Evolutionary conservation across 495 filamentous ascomycete genomes (phyloP).

Genomic region (Aspergillus saccharolyticus): DNA sequence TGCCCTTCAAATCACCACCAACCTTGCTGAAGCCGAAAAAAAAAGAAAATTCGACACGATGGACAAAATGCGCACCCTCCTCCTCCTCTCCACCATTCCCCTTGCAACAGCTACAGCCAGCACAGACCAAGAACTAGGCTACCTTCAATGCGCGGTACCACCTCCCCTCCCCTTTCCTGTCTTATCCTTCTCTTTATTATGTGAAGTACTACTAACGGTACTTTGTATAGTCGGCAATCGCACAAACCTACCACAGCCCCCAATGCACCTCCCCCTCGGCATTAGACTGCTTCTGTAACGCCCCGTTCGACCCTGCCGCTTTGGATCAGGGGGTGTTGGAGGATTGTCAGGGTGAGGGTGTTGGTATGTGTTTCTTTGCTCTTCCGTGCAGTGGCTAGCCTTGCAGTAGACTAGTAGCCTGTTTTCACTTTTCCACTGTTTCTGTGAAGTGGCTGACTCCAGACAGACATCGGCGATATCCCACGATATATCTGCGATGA

Average conservation of each 20-base stretch:
- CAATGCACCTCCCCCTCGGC: constrained; percentile 9
- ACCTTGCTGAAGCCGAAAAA: no score
- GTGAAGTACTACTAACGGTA: neutral
- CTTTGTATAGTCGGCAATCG: constrained; percentile 14
- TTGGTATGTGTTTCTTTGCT: constrained; percentile 6
- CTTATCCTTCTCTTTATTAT: no score
- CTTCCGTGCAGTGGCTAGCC: no score
- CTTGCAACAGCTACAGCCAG: constrained; percentile 1
- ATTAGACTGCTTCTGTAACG: constrained; percentile 17
- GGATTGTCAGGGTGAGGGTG: constrained; percentile 9
- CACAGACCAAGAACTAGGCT: constrained; percentile 4
- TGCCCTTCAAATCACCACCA: no score
- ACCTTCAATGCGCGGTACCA: constrained; percentile 12
- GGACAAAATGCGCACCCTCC: neutral
- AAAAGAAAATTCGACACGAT: no score
- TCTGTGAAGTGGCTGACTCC: neutral
- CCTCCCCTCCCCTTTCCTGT: no score
- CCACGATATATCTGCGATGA: constrained; percentile 12
- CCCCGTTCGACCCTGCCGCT: neutral
- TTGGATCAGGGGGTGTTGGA: constrained; percentile 1
- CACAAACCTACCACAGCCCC: constrained; percentile 2
- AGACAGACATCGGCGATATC: constrained; percentile 6
- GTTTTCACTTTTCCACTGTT: no score
- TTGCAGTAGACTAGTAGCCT: no score
- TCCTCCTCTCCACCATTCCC: constrained; percentile 9